Conservation (phyloP, 1,284 basidiomycete species). For the Trametes polyzona region DNA sequence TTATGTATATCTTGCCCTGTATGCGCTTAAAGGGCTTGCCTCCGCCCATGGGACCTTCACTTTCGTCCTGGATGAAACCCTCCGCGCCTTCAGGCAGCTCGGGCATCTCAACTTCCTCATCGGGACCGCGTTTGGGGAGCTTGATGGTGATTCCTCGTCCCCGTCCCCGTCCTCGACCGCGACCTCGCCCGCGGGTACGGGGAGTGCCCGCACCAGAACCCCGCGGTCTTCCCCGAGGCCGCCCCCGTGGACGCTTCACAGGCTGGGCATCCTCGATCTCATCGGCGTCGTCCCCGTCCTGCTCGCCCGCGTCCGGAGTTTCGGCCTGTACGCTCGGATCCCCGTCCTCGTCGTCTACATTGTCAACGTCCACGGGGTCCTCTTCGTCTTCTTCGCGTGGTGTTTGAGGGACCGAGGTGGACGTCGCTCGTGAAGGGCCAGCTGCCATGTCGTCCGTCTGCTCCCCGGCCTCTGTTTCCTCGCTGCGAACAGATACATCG, state of each 20-base stretch:
- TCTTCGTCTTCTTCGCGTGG: conserved; percentile 25
- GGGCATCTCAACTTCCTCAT: conserved; percentile 46
- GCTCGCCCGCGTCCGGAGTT: conserved; percentile 13
- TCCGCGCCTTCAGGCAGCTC: conserved; percentile 34
- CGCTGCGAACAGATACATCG: conserved; percentile 11
- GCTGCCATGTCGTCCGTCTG: conserved; percentile 20
- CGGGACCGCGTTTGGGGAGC: conserved; percentile 43
- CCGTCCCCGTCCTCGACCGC: conserved; percentile 48
- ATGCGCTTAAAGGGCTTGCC: conserved; percentile 75
- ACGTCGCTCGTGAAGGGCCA: conserved; percentile 9
- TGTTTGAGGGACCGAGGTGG: conserved; percentile 14
- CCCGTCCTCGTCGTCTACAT: conserved; percentile 23
- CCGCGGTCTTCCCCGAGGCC: conserved; percentile 35
- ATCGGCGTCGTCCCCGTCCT: conserved; percentile 24
- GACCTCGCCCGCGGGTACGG: conserved; percentile 43
- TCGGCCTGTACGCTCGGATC: conserved; percentile 18
- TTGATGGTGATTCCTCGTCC: conserved; percentile 39
- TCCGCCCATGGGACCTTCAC: conserved; percentile 47
- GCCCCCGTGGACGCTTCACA: conserved; percentile 29
- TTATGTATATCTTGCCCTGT: conserved; percentile 75
- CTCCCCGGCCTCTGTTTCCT: conserved; percentile 18
- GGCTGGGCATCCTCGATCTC: conserved; percentile 26
- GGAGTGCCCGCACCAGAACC: conserved; percentile 33
- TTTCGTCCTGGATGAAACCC: conserved; percentile 38
- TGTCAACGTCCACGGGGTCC: conserved; percentile 21